These are phyloP conservation scores for Cymodocea nodosa DNA, from an alignment of 116 monocot genomes.

Conservation along the genomic window DNA sequence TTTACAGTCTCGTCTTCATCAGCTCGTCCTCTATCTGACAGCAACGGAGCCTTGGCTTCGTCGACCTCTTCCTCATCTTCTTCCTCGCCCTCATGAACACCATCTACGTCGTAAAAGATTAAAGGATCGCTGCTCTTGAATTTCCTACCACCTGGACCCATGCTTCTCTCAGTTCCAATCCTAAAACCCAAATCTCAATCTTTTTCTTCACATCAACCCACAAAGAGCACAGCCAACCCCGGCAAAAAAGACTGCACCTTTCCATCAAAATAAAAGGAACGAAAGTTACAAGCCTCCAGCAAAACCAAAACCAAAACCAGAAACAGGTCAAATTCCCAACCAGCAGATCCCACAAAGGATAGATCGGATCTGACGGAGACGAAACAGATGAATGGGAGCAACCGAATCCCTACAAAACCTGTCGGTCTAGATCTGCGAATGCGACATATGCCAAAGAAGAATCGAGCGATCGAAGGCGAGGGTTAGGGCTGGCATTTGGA, in stretches of 20 bases:
- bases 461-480: no score
- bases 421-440: no score
- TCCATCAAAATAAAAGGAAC: no score
- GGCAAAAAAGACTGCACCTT: not conserved
- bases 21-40: conserved; percentile 1
- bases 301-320: not conserved
- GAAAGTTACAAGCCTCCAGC: not conserved
- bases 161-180: not conserved
- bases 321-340: not conserved
- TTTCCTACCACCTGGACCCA: not conserved
- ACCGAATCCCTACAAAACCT: no score
- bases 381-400: no score
- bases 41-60: not conserved
- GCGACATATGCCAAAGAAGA: no score
- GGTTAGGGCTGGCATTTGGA: no score
- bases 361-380: no score
- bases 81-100: not conserved
- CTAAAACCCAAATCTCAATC: no score
- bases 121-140: conserved; percentile 4
- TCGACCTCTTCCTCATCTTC: not conserved
- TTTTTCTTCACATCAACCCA: not conserved
- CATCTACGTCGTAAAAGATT: not conserved
- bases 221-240: not conserved
- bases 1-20: not conserved
- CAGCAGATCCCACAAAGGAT: no score